Conservation (phyloP, 2,329 filamentous ascomycete species). For the Lecanicillium sp. region DNA sequence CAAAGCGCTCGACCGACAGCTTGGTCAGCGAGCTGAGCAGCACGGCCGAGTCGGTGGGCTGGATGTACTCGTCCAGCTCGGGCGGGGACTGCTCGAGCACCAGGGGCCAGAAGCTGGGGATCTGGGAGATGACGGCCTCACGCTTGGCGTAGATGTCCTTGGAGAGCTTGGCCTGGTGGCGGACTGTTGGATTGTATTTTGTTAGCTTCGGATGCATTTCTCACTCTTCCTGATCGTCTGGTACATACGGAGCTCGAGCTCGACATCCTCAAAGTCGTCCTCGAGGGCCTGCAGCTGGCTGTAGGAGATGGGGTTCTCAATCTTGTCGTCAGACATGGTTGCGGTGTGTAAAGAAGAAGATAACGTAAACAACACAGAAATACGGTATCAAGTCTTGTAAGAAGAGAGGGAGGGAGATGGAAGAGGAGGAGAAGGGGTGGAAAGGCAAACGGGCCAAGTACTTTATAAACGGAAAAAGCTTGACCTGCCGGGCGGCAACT, state of each 20-base stretch:
- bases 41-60: constrained; percentile 68
- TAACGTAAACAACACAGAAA: too few species aligned
- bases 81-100: constrained; percentile 81
- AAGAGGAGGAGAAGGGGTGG: too few species aligned
- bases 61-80: constrained; percentile 83
- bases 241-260: constrained; percentile 71
- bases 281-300: constrained; percentile 75
- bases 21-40: constrained; percentile 61
- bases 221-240: background rate
- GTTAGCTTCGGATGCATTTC: too few species aligned
- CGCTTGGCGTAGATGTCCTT: constrained; percentile 71
- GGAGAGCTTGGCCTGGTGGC: constrained; percentile 62
- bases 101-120: constrained; percentile 89
- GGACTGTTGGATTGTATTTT: constrained; percentile 42
- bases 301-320: constrained; percentile 48
- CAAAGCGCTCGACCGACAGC: constrained; percentile 72
- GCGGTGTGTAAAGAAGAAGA: background rate
- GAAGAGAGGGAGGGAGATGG: too few species aligned
- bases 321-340: constrained; percentile 11
- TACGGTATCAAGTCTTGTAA: too few species aligned
- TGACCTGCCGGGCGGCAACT: too few species aligned
- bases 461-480: too few species aligned
- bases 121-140: constrained; percentile 58
- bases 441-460: too few species aligned
- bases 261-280: constrained; percentile 74